Evolutionary conservation across 495 filamentous ascomycete species (phyloP).

Genomic region (Daldinia decipiens): DNA sequence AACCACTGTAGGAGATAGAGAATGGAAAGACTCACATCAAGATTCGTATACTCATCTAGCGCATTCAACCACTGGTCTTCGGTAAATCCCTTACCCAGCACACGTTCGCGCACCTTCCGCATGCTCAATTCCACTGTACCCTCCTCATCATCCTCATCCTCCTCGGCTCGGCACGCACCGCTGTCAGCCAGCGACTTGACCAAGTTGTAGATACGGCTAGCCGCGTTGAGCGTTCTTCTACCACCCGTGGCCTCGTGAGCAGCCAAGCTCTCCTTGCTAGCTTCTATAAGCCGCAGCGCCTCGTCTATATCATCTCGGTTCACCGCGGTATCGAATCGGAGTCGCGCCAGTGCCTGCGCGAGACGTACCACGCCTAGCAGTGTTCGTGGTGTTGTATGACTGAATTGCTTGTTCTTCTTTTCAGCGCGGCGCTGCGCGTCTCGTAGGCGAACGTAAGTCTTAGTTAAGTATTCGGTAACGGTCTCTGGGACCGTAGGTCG

Average conservation of each 20-base stretch:
- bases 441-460: constrained; percentile 92
- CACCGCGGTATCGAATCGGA: constrained; percentile 85
- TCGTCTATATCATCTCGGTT: constrained; percentile 95
- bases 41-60: constrained; percentile 85
- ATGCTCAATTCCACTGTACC: constrained; percentile 79
- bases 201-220: constrained; percentile 92
- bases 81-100: constrained; percentile 96
- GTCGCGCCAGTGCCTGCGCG: constrained; percentile 92
- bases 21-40: constrained; percentile 75
- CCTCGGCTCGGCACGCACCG: constrained; percentile 74
- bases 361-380: constrained; percentile 92
- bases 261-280: constrained; percentile 86
- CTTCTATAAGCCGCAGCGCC: constrained; percentile 87
- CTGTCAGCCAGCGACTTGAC: constrained; percentile 85
- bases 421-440: constrained; percentile 90
- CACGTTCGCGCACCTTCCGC: constrained; percentile 84
- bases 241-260: constrained; percentile 65
- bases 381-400: constrained; percentile 91
- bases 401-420: constrained; percentile 86
- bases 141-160: constrained; percentile 55
- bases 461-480: constrained; percentile 94
- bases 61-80: constrained; percentile 87
- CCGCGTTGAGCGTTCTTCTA: constrained; percentile 78
- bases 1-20: constrained; percentile 8
- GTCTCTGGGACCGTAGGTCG: constrained; percentile 83